phyloP scores from a whole-genome alignment of 192 early-diverging fungal genomes.

The Gryganskiella cystojenkinii region DNA sequence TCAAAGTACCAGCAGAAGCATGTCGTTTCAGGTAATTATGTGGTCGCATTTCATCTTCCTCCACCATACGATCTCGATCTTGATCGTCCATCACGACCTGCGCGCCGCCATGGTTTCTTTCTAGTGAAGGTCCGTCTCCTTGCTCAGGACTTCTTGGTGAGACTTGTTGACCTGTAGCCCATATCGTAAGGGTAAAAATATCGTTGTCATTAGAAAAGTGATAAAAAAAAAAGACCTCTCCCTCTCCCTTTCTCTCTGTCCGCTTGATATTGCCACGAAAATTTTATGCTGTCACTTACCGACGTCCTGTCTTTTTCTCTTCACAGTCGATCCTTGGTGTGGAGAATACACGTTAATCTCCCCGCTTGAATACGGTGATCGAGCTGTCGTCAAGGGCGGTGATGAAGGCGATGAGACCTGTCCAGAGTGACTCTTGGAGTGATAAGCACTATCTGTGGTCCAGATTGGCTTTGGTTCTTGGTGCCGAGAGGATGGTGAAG shows the following conservation, averaged over 20 bases:
- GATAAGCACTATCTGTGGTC: too few relatives aligned
- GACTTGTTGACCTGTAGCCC: neutral
- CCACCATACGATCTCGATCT: slow-evolving; percentile 7
- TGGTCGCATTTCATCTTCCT: slow-evolving; percentile 30
- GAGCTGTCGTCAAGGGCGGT: neutral
- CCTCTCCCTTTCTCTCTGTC: neutral
- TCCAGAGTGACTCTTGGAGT: too few relatives aligned
- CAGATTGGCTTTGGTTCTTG: too few relatives aligned
- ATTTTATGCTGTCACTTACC: too few relatives aligned
- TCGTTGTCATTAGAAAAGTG: too few relatives aligned
- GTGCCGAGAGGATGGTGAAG: too few relatives aligned
- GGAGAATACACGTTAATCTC: neutral
- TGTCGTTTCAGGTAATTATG: slow-evolving; percentile 28
- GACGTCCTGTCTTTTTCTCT: slow-evolving; percentile 23
- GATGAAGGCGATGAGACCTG: neutral
- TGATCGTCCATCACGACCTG: neutral
- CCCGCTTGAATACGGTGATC: neutral
- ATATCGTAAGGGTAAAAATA: neutral
- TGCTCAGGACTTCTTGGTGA: slow-evolving; percentile 20
- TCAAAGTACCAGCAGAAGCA: slow-evolving; percentile 40
- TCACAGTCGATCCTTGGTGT: slow-evolving; percentile 1
- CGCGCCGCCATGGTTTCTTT: slow-evolving; percentile 1
- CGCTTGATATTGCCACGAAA: too few relatives aligned
- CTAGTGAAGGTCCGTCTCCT: neutral
- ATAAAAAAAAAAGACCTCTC: neutral